phyloP scores from a whole-genome alignment of 2,329 filamentous ascomycete genomes.

The Penicillium frequentans region DNA sequence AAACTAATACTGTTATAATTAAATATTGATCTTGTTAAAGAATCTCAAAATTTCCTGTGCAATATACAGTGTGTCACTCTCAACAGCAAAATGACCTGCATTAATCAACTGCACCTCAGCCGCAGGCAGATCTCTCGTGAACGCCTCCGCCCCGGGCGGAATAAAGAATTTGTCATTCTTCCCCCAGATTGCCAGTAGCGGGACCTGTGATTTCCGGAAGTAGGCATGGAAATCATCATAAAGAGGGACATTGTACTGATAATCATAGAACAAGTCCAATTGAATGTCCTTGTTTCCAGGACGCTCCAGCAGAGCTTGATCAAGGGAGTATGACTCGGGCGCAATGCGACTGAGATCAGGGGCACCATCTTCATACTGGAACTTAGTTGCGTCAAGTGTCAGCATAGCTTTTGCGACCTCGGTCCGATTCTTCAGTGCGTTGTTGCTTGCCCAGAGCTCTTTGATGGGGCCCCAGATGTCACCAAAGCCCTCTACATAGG shows the following conservation, averaged over 20 bases:
- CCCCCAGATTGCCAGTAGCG: constrained; percentile 60
- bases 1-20: background rate
- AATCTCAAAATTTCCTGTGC: constrained; percentile 31
- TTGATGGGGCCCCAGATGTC: constrained; percentile 53
- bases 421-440: constrained; percentile 35
- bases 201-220: constrained; percentile 52
- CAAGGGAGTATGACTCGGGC: constrained; percentile 51
- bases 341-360: constrained; percentile 36
- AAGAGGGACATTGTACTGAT: constrained; percentile 54
- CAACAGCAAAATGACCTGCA: constrained; percentile 57
- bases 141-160: constrained; percentile 55
- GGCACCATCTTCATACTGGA: constrained; percentile 48
- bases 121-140: constrained; percentile 49
- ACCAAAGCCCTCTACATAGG: constrained; percentile 58
- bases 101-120: constrained; percentile 55
- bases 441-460: constrained; percentile 47
- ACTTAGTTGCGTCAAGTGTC: constrained; percentile 42
- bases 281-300: constrained; percentile 55
- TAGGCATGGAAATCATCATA: constrained; percentile 59
- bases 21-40: background rate
- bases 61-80: constrained; percentile 42
- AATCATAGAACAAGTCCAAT: constrained; percentile 59
- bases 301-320: constrained; percentile 54
- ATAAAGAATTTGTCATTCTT: constrained; percentile 53
- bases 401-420: constrained; percentile 37